Percentiles rank a stretch among this genome's conserved stretches.
Evolutionary conservation across 2,329 filamentous ascomycete species (phyloP).

Genomic region (Monosporascus cannonballus): DNA sequence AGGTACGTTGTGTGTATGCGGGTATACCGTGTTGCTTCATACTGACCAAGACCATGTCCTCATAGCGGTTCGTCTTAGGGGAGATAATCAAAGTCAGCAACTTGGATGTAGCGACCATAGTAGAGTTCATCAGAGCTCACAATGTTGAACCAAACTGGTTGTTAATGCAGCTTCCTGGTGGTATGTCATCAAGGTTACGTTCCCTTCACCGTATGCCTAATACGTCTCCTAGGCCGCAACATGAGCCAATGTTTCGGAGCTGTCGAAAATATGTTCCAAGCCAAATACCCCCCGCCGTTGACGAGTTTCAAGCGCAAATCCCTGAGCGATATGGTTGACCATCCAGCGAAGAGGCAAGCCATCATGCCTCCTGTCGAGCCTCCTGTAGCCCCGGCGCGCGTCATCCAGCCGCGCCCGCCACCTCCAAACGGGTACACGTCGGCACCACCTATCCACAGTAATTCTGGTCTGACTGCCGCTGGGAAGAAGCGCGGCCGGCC

Average conservation of each 20-base stretch:
- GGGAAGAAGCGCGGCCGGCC: conserved; percentile 40
- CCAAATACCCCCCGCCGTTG: conserved; percentile 25
- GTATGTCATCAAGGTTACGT: conserved; percentile 26
- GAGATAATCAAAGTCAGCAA: conserved; percentile 53
- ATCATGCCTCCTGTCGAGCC: conserved; percentile 22
- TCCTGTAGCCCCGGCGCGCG: conserved; percentile 18
- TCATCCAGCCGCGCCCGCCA: conserved; percentile 26
- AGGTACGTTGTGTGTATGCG: conserved; percentile 33
- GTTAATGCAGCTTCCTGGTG: conserved; percentile 41
- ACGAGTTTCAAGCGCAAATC: conserved; percentile 30
- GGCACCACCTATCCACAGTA: conserved; percentile 10
- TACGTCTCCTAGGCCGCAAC: conserved; percentile 33
- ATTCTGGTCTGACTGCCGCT: conserved; percentile 16
- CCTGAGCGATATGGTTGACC: conserved; percentile 27
- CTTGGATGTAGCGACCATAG: conserved; percentile 39
- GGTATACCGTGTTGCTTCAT: not conserved
- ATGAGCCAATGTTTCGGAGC: conserved; percentile 40
- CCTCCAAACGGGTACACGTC: conserved; percentile 21
- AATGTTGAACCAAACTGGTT: conserved; percentile 39
- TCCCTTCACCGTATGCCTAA: conserved; percentile 3
- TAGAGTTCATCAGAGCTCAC: conserved; percentile 39
- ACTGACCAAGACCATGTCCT: conserved; percentile 11
- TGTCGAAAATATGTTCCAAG: conserved; percentile 31
- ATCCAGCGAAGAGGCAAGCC: conserved; percentile 27
- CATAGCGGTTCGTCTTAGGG: conserved; percentile 50